Conservation (phyloP, 1,284 basidiomycete genomes). For the Phellinidium pouzarii region DNA sequence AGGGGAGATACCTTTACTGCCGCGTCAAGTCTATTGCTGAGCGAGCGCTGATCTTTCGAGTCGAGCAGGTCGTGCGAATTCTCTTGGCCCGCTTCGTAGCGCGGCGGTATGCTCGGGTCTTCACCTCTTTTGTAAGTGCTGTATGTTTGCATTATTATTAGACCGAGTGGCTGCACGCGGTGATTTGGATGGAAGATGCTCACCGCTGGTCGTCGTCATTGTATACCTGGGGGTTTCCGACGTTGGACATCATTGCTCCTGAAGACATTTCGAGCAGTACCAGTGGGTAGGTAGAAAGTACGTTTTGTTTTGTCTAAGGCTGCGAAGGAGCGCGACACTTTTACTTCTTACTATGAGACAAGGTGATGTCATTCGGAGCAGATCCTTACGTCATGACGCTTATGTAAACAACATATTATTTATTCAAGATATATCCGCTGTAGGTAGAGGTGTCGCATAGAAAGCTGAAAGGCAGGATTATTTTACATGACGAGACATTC, state of each 20-base stretch:
- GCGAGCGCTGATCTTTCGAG: conserved; percentile 36
- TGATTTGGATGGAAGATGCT: conserved; percentile 25
- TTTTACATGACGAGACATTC: no score
- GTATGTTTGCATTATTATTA: neutral
- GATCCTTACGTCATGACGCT: neutral
- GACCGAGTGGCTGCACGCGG: conserved; percentile 37
- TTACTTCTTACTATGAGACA: neutral
- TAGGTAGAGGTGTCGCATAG: no score
- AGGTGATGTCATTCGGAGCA: neutral
- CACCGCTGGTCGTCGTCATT: conserved; percentile 17
- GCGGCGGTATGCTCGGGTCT: conserved; percentile 22
- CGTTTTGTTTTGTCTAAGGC: neutral
- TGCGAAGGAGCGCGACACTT: neutral
- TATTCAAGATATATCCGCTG: no score
- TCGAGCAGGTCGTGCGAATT: conserved; percentile 34
- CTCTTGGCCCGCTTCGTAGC: conserved; percentile 27
- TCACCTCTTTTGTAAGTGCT: conserved; percentile 18
- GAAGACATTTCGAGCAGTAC: conserved; percentile 19
- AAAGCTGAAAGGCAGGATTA: no score
- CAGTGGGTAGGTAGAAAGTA: neutral
- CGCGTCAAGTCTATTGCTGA: conserved; percentile 33
- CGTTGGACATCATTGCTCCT: conserved; percentile 41
- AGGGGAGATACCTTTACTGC: conserved; percentile 22
- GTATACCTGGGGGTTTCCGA: conserved; percentile 39
- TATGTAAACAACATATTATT: neutral